A percentile compares a stretch with the other conserved stretches of the same genome.
Evolutionary conservation across 495 filamentous ascomycete genomes (phyloP).

Genomic region (Penicillium macrosclerotiorum): DNA sequence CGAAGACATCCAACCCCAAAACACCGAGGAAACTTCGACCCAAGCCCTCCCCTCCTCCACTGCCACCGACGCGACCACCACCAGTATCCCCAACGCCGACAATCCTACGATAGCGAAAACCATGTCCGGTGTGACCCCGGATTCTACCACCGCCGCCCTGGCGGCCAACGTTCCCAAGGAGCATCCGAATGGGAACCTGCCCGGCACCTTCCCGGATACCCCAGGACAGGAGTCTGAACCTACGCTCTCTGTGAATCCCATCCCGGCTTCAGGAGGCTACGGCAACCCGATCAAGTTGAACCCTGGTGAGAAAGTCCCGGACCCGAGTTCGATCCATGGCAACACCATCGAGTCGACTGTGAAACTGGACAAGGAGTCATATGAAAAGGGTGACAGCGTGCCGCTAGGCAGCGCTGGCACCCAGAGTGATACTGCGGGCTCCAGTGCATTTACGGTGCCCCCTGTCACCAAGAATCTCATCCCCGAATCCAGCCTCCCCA

Average conservation of each 20-base stretch:
- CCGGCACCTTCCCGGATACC: slow-evolving; percentile 79
- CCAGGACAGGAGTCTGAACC: slow-evolving; percentile 58
- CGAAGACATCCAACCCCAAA: slow-evolving; percentile 57
- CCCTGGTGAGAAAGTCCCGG: slow-evolving; percentile 79
- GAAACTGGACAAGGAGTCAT: slow-evolving; percentile 77
- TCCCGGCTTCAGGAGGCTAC: slow-evolving; percentile 70
- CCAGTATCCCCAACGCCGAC: too few relatives aligned
- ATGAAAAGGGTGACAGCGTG: slow-evolving; percentile 68
- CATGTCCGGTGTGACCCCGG: slow-evolving; percentile 68
- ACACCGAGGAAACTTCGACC: slow-evolving; percentile 23
- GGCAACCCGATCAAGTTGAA: slow-evolving; percentile 77
- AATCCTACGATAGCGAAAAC: too few relatives aligned
- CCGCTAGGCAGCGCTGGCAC: slow-evolving; percentile 22
- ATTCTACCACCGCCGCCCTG: slow-evolving; percentile 71
- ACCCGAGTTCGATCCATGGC: slow-evolving; percentile 46
- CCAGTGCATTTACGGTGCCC: slow-evolving; percentile 55
- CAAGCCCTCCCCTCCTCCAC: slow-evolving; percentile 29
- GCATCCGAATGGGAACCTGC: slow-evolving; percentile 46
- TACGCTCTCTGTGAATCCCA: slow-evolving; percentile 59
- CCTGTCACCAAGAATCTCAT: slow-evolving; percentile 65
- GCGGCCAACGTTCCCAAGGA: slow-evolving; percentile 68
- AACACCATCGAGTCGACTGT: slow-evolving; percentile 56
- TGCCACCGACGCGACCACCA: too few relatives aligned
- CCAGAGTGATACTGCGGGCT: slow-evolving; percentile 10
- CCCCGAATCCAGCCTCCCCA: slow-evolving; percentile 83